phyloP scores from a whole-genome alignment of 345 rosid genomes.

The Melaleuca alternifolia region DNA sequence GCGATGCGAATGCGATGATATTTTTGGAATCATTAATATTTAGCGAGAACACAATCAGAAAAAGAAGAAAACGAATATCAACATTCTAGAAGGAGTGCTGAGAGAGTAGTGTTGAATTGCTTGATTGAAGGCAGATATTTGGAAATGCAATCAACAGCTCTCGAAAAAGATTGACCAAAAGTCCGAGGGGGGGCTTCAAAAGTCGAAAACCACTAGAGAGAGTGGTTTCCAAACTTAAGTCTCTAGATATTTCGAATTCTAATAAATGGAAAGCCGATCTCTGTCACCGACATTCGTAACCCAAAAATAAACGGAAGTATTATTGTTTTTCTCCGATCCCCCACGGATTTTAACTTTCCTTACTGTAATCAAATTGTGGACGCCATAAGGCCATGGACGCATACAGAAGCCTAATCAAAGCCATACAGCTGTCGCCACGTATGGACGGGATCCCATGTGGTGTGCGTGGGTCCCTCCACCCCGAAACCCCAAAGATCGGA shows the following conservation, averaged over 20 bases:
- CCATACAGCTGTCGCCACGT: not conserved
- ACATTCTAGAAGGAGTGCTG: too few species aligned
- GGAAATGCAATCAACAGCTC: too few species aligned
- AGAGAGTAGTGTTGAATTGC: too few species aligned
- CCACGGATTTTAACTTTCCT: not conserved
- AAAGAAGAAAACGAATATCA: too few species aligned
- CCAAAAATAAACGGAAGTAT: not conserved
- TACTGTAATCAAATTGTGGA: not conserved
- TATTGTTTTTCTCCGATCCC: not conserved
- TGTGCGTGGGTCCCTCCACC: not conserved
- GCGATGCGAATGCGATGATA: too few species aligned
- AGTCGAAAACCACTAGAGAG: too few species aligned
- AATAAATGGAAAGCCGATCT: not conserved
- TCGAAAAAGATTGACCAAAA: too few species aligned
- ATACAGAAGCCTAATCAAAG: not conserved
- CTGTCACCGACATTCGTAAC: not conserved
- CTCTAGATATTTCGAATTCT: not conserved
- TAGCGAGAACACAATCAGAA: too few species aligned
- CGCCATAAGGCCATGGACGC: not conserved
- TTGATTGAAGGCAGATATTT: too few species aligned
- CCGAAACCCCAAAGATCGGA: not conserved
- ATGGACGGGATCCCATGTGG: not conserved
- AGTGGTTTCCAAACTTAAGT: too few species aligned
- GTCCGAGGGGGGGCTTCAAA: too few species aligned
- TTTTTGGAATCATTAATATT: too few species aligned